Percentiles rank a stretch among this genome's conserved stretches.
phyloP scores from a whole-genome alignment of 2,329 filamentous ascomycete species.

The Claviceps spartinae region DNA sequence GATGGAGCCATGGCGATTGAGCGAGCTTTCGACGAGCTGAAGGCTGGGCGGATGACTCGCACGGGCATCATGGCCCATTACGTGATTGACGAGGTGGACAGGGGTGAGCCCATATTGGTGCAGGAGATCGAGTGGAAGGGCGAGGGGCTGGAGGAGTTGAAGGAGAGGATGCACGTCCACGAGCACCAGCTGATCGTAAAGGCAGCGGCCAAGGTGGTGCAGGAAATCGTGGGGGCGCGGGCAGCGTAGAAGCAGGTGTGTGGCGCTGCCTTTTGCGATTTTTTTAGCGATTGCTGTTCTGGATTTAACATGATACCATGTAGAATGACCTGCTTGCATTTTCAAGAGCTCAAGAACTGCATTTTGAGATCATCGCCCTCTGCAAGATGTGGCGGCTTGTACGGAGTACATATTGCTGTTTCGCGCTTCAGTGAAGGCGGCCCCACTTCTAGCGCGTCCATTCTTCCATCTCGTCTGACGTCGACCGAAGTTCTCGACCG shows the following conservation, averaged over 20 bases:
- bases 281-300: background rate
- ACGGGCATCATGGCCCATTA: constrained; percentile 88
- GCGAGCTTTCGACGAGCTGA: constrained; percentile 61
- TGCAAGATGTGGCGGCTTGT: too few species aligned
- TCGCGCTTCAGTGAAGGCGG: too few species aligned
- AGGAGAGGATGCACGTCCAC: constrained; percentile 57
- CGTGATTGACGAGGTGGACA: constrained; percentile 68
- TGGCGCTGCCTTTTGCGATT: background rate
- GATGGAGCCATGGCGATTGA: constrained; percentile 69
- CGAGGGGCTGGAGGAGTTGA: constrained; percentile 51
- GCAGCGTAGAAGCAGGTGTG: background rate
- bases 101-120: constrained; percentile 51
- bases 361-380: too few species aligned
- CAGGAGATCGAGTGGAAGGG: constrained; percentile 42
- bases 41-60: constrained; percentile 46
- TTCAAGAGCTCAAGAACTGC: too few species aligned
- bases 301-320: background rate
- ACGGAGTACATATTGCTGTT: too few species aligned
- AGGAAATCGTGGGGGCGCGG: constrained; percentile 19
- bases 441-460: too few species aligned
- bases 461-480: too few species aligned
- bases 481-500: too few species aligned
- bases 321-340: too few species aligned
- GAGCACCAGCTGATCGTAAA: constrained; percentile 73
- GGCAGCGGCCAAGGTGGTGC: constrained; percentile 42